Conservation (phyloP, 768 basidiomycete genomes). For the Collybia mongolica region DNA sequence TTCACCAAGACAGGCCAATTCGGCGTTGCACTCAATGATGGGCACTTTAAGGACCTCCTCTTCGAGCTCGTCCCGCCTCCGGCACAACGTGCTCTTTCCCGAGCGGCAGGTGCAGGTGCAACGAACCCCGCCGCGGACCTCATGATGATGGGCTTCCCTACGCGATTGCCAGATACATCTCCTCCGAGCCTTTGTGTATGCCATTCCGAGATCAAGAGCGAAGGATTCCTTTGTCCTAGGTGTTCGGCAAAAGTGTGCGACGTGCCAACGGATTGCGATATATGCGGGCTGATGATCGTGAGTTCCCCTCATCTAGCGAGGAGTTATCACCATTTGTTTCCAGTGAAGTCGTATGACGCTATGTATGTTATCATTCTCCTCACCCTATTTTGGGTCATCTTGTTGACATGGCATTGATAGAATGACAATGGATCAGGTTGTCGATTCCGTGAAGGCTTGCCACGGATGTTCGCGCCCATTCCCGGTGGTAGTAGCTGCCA, state of each 20-base stretch:
- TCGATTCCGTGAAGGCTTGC: slow-evolving; percentile 45
- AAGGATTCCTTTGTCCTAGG: slow-evolving; percentile 93
- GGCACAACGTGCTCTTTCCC: slow-evolving; percentile 62
- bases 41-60: slow-evolving; percentile 92
- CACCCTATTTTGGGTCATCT: background rate
- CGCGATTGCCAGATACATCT: slow-evolving; percentile 80
- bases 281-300: slow-evolving; percentile 97
- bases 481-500: slow-evolving; percentile 37
- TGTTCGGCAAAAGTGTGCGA: slow-evolving; percentile 95
- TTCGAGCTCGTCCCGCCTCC: slow-evolving; percentile 97
- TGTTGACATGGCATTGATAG: background rate
- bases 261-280: slow-evolving; percentile 96
- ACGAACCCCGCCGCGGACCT: slow-evolving; percentile 78
- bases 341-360: slow-evolving; percentile 80
- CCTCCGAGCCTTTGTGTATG: slow-evolving; percentile 88
- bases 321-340: slow-evolving; percentile 95
- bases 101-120: slow-evolving; percentile 33
- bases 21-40: slow-evolving; percentile 97
- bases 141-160: slow-evolving; percentile 99
- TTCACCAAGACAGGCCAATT: slow-evolving; percentile 61
- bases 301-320: slow-evolving; percentile 95
- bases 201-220: slow-evolving; percentile 88
- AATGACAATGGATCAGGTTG: slow-evolving; percentile 30
- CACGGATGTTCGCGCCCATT: slow-evolving; percentile 81
- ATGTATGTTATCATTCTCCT: slow-evolving; percentile 55